phyloP scores from a whole-genome alignment of 495 filamentous ascomycete species.

The Talaromyces stipitatus region DNA sequence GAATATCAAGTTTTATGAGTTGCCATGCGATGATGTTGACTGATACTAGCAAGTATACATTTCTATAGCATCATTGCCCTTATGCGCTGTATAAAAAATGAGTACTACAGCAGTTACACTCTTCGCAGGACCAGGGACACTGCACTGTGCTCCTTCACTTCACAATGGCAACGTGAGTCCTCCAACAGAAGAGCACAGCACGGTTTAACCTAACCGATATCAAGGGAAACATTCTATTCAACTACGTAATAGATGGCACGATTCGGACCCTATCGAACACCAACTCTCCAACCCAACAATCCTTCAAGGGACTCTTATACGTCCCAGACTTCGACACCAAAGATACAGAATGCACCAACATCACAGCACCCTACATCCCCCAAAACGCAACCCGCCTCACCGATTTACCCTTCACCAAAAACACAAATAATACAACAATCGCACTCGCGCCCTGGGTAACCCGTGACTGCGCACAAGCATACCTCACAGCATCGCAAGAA shows the following conservation, averaged over 20 bases:
- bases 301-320: conserved; percentile 69
- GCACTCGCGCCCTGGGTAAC: conserved; percentile 87
- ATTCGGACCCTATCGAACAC: conserved; percentile 66
- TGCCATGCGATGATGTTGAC: neutral
- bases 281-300: conserved; percentile 43
- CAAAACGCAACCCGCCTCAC: conserved; percentile 62
- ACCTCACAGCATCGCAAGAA: conserved; percentile 52
- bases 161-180: conserved; percentile 23
- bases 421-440: conserved; percentile 42
- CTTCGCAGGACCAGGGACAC: conserved; percentile 29
- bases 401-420: conserved; percentile 50
- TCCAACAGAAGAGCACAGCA: neutral
- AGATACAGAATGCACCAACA: conserved; percentile 51
- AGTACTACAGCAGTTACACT: conserved; percentile 30
- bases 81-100: conserved; percentile 4
- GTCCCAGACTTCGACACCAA: conserved; percentile 56
- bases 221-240: conserved; percentile 59
- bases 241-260: conserved; percentile 47
- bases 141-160: neutral
- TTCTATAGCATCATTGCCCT: no score
- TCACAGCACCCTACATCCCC: conserved; percentile 53
- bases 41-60: neutral
- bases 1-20: neutral
- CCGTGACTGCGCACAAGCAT: conserved; percentile 58
- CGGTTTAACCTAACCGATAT: neutral